phyloP scores from a whole-genome alignment of 805 yeast genomes.

The Candida odintsovae region DNA sequence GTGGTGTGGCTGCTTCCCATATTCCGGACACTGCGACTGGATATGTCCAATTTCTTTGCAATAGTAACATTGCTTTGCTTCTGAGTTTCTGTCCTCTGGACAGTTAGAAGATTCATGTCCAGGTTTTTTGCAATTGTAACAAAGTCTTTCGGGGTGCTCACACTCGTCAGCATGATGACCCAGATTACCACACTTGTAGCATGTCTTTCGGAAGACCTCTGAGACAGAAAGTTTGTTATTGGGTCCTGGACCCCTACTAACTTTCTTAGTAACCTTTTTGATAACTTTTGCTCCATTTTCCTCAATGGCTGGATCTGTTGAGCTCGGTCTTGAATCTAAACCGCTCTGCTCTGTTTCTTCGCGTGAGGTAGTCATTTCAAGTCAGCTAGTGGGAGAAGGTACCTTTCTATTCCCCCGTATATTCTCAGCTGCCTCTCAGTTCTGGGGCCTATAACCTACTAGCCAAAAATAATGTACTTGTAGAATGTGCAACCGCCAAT shows the following conservation, averaged over 20 bases:
- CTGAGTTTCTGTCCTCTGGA: slow-evolving; percentile 16
- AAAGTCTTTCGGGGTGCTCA: slow-evolving; percentile 18
- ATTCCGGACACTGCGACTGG: slow-evolving; percentile 23
- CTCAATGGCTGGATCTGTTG: background rate
- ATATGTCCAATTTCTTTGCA: slow-evolving; percentile 26
- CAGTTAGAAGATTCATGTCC: slow-evolving; percentile 26
- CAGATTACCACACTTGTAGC: slow-evolving; percentile 26
- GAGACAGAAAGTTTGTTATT: slow-evolving; percentile 15
- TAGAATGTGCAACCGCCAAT: no score
- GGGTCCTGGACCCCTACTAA: background rate
- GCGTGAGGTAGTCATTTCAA: background rate
- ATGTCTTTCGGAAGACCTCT: slow-evolving; percentile 23
- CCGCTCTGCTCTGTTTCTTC: background rate
- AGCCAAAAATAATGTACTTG: no score
- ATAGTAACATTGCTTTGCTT: slow-evolving; percentile 25
- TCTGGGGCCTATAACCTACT: no score
- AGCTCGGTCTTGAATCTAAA: background rate
- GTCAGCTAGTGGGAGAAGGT: no score
- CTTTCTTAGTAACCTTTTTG: background rate
- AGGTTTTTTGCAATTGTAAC: slow-evolving; percentile 28
- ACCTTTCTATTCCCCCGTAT: no score
- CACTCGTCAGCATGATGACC: slow-evolving; percentile 28
- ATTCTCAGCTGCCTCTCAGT: no score
- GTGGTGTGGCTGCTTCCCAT: background rate
- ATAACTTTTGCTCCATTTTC: background rate